phyloP scores from a whole-genome alignment of 352 stramenopile genomes.

The Pythium volutum region DNA sequence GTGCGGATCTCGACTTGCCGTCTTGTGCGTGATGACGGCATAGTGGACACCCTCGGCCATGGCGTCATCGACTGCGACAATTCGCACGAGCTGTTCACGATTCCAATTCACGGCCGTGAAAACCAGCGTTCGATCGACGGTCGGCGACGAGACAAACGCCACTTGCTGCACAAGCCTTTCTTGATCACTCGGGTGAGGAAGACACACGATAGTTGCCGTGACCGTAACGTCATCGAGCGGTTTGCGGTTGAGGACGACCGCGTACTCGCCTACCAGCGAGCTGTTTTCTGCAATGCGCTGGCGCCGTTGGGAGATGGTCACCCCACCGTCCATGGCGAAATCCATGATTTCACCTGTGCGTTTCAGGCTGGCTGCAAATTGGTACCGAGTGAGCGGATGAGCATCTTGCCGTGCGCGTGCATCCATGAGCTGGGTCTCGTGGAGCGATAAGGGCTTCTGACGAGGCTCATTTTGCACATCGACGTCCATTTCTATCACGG shows the following conservation, averaged over 20 bases:
- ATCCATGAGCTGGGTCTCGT: conserved; percentile 59
- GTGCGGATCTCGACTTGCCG: conserved; percentile 44
- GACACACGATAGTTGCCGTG: conserved; percentile 36
- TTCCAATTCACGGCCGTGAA: conserved; percentile 72
- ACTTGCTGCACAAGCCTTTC: conserved; percentile 41
- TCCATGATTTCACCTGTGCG: conserved; percentile 57
- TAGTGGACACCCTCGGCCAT: conserved; percentile 67
- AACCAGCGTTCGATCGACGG: conserved; percentile 24
- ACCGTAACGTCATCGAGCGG: conserved; percentile 51
- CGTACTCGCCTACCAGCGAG: conserved; percentile 47
- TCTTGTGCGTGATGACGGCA: conserved; percentile 43
- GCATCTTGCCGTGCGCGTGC: conserved; percentile 26
- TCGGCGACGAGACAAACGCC: conserved; percentile 22
- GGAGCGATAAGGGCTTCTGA: conserved; percentile 32
- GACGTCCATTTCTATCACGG: conserved; percentile 44
- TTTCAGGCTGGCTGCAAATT: conserved; percentile 57
- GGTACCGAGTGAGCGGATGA: conserved; percentile 28
- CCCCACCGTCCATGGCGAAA: conserved; percentile 65
- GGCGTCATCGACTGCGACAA: conserved; percentile 52
- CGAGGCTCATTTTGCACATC: conserved; percentile 38
- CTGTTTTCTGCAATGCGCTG: conserved; percentile 49
- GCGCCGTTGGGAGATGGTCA: conserved; percentile 49
- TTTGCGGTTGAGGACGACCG: conserved; percentile 62
- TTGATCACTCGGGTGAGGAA: conserved; percentile 26
- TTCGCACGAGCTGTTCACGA: conserved; percentile 51